These are phyloP conservation scores for Ottelia alismoides DNA, from an alignment of 106 monocot species.

Conservation along the genomic window DNA sequence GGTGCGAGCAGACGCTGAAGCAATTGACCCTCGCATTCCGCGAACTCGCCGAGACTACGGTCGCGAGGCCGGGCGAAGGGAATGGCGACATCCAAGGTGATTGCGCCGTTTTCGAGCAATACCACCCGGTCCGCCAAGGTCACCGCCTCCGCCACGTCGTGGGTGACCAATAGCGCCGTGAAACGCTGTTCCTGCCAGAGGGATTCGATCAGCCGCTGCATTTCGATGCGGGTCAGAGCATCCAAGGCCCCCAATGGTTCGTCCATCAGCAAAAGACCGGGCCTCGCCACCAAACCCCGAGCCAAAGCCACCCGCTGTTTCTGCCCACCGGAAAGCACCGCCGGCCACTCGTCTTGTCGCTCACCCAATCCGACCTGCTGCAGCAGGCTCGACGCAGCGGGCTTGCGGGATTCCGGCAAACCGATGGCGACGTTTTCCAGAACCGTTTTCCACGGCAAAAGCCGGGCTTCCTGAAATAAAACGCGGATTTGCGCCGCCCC, in stretches of 20 bases:
- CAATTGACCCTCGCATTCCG: too few species aligned
- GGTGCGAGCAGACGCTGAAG: too few species aligned
- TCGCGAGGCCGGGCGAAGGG: too few species aligned
- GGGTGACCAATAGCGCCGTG: not conserved
- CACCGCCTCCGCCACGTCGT: not conserved
- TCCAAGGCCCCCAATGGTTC: not conserved
- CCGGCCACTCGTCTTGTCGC: too few species aligned
- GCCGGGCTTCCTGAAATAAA: too few species aligned
- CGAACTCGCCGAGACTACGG: too few species aligned
- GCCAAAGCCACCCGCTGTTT: not conserved
- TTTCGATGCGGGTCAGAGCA: not conserved
- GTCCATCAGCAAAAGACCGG: not conserved
- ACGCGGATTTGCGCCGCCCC: too few species aligned
- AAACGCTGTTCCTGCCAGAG: not conserved
- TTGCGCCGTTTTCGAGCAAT: not conserved
- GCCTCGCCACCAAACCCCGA: not conserved
- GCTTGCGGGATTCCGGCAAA: too few species aligned
- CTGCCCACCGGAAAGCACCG: not conserved
- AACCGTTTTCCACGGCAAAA: too few species aligned
- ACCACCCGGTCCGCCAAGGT: not conserved
- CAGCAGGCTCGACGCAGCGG: too few species aligned
- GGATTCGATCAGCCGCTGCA: not conserved
- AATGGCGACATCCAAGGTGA: not conserved
- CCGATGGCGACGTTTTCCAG: too few species aligned
- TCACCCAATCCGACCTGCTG: too few species aligned